A percentile compares a stretch with the other conserved stretches of the same genome.
Evolutionary conservation across 2,329 filamentous ascomycete genomes (phyloP).

Genomic region (Fusarium sp.): DNA sequence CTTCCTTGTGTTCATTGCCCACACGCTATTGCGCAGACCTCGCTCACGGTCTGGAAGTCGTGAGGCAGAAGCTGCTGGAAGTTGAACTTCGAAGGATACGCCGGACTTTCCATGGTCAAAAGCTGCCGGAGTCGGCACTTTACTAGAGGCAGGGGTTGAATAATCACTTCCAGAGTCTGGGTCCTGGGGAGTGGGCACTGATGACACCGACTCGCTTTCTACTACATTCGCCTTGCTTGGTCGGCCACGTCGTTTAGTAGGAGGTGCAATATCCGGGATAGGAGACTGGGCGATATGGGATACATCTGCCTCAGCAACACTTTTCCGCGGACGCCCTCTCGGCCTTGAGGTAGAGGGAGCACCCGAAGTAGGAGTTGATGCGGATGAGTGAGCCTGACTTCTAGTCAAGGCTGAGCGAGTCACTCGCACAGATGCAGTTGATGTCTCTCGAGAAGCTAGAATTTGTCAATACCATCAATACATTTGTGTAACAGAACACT

Average conservation of each 20-base stretch:
- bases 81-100: constrained; percentile 50
- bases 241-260: constrained; percentile 36
- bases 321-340: constrained; percentile 48
- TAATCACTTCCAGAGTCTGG: constrained; percentile 52
- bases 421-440: constrained; percentile 38
- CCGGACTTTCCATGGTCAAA: constrained; percentile 40
- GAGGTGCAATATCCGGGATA: constrained; percentile 5
- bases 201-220: constrained; percentile 52
- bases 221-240: constrained; percentile 35
- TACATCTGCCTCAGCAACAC: constrained; percentile 17
- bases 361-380: constrained; percentile 6
- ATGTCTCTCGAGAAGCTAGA: constrained; percentile 38
- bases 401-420: constrained; percentile 48
- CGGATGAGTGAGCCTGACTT: constrained; percentile 26
- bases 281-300: constrained; percentile 12
- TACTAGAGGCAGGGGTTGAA: constrained; percentile 57
- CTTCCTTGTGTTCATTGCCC: constrained; percentile 63
- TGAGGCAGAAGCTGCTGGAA: constrained; percentile 41
- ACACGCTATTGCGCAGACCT: constrained; percentile 59
- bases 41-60: constrained; percentile 48
- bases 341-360: constrained; percentile 9
- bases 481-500: neutral
- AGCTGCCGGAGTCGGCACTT: constrained; percentile 53
- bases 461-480: constrained; percentile 4
- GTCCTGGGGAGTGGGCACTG: constrained; percentile 50